Evolutionary conservation across 1,284 basidiomycete species (phyloP), one percentile per base, ranked within the genome.

Genomic region (Coriolopsis trogii): DNA sequence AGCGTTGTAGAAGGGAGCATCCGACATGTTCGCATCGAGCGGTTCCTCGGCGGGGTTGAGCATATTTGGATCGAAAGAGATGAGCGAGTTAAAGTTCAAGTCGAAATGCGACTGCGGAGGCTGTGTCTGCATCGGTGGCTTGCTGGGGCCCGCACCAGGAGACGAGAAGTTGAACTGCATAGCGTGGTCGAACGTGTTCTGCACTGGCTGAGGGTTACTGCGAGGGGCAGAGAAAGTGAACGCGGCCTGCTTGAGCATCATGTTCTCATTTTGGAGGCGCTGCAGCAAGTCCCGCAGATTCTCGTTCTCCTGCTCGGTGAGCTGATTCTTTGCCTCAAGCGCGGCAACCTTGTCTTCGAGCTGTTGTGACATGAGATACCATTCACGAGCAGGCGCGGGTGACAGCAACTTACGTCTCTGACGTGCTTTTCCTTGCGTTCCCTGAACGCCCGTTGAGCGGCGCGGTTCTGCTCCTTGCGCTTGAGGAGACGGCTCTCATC

Each of bases 361-460:
- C 90, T 93, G 26, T 36, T 29, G 37, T 20, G 46, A 24, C 18
- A 16, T 12, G 25, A 49, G 43, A 53, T 16, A 56, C 20, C 7
- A 24, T 1, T 10, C 7, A 15, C 31, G 23, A 28, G n/a, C n/a
- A n/a, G n/a, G n/a, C n/a, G n/a, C n/a, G n/a, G n/a, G n/a, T n/a
- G n/a, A n/a, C n/a, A n/a, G n/a, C n/a, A 10, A 79, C 88, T 74
- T 64, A 92, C 91, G 64, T 93, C 91, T 67, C 89, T 89, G 55
- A 93, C 91, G 70, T 93, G 91, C 63, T 89, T 91, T 71, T 93
- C 90, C 72, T 93, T 93, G 49, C 91, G 81, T 67, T 93, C 90
- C 41, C 90, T 77, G 72, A 93, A 93, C 0, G 91, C 91, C 47
- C 90, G 81, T 66, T 93, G 91, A 10, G 90, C 90, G 1, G 91